These are phyloP conservation scores for Gracilaria gracilis DNA, from an alignment of 23 red algal genomes.

Conservation along the genomic window DNA sequence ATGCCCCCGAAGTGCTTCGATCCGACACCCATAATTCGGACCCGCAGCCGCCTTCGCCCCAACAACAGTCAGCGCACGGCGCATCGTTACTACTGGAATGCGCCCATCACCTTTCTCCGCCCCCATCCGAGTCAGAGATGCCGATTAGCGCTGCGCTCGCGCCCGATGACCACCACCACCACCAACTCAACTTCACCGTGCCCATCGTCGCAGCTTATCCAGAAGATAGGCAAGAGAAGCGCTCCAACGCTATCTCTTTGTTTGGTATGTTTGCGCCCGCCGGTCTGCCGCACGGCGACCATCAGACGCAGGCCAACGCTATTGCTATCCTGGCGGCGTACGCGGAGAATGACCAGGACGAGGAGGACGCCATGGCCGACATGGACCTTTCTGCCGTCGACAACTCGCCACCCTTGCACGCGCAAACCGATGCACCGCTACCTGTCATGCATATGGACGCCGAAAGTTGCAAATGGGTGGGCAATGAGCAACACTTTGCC, in stretches of 20 bases:
- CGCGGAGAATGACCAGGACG: conserved; percentile 22
- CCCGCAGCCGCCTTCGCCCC: no score
- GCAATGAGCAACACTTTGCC: conserved; percentile 43
- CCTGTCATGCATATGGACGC: conserved; percentile 47
- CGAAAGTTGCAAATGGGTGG: conserved; percentile 4
- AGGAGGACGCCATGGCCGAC: neutral
- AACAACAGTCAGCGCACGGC: neutral
- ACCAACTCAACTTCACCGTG: neutral
- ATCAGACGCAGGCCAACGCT: neutral
- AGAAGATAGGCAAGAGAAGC: neutral
- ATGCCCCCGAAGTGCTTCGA: neutral
- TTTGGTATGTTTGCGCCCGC: neutral
- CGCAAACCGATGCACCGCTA: neutral
- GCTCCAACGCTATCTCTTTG: neutral
- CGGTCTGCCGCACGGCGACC: neutral
- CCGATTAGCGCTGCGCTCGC: no score
- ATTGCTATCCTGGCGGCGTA: neutral
- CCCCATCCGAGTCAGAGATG: neutral
- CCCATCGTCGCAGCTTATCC: conserved; percentile 15
- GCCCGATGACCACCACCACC: neutral
- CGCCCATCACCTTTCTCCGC: neutral
- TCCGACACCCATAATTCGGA: neutral
- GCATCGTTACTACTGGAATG: neutral
- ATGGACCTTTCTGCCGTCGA: conserved; percentile 13
- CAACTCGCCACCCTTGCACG: neutral